Base-by-base conservation (phyloP, 495 filamentous ascomycete genomes). In the Trichoderma erinaceum region DNA sequence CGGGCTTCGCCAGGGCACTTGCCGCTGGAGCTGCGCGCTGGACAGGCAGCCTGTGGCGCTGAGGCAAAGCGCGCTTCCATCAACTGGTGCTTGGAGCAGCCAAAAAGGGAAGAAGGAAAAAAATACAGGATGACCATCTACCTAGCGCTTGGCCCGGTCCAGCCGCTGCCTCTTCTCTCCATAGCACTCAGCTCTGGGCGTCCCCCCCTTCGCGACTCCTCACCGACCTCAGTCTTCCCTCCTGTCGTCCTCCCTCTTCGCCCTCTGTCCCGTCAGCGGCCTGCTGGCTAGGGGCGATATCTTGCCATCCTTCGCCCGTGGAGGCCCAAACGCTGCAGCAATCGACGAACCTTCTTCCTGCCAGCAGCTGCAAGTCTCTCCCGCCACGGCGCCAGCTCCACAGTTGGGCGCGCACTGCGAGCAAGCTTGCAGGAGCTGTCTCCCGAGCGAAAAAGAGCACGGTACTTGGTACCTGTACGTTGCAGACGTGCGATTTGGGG, bases 391-490 rank as follows among this genome's bases (percentile, higher is more conserved):
- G 27, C 56, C 56, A 32, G 56, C 56, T 61, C 56, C 56, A 61
- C 56, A 61, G 56, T 61, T 61, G 56, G 56, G 56, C 56, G 56
- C 56, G 56, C 56, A 61, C 56, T 61, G 56, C 56, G 29, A 29
- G 56, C 56, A 61, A 21, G 56, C 56, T 61, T 32, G 56, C 56
- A 61, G 56, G 29, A 61, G 56, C 56, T 61, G 56, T 61, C 56
- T 61, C 56, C 56, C 56, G 56, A 61, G 29, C 56, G 13, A 61
- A 32, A 29, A 61, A 18, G 25, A 25, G 25, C 56, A 61, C 27
- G 21, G 50, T 58, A 27, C 44, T 48, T 48, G 44, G 44, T 21
- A 52, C 56, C 12, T 15, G n/a, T 21, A 32, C 23, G 56, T 32
- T 32, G 29, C 56, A 61, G 25, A 32, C 25, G 0, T 61, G 56